These are phyloP conservation scores for Magnaporthales sp. DNA, from an alignment of 2,329 filamentous ascomycete species.

Conservation along the genomic window DNA sequence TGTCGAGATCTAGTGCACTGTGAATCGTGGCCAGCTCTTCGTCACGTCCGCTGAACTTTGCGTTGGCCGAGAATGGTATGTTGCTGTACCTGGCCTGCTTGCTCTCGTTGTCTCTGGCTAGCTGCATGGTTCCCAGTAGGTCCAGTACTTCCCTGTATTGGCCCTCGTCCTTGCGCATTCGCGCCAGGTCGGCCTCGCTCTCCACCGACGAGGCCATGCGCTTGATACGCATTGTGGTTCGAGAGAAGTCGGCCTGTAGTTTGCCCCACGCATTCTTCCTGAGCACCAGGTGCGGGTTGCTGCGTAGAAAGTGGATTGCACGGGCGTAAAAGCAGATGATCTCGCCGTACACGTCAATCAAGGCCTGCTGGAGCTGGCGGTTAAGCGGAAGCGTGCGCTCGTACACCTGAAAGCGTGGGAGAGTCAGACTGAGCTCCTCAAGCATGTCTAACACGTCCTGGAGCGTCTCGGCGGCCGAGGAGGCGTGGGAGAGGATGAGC, in stretches of 20 bases:
- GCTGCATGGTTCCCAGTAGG: slow-evolving; percentile 9
- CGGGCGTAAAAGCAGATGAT: slow-evolving; percentile 22
- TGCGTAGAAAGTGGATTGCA: slow-evolving; percentile 21
- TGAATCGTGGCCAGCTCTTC: slow-evolving; percentile 7
- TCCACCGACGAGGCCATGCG: slow-evolving; percentile 17
- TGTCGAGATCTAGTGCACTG: slow-evolving; percentile 2
- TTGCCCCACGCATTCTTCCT: slow-evolving; percentile 15
- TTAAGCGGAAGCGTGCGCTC: slow-evolving; percentile 18
- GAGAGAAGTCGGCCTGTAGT: slow-evolving; percentile 15
- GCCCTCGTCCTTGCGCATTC: slow-evolving; percentile 16
- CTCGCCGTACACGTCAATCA: slow-evolving; percentile 21
- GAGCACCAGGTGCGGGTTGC: slow-evolving; percentile 16
- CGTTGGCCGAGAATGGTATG: slow-evolving; percentile 8
- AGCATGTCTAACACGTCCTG: slow-evolving; percentile 19
- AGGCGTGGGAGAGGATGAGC: slow-evolving; percentile 15
- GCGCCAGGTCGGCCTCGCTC: slow-evolving; percentile 18
- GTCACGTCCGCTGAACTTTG: slow-evolving; percentile 7
- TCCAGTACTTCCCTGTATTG: slow-evolving; percentile 2
- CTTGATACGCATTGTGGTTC: slow-evolving; percentile 14
- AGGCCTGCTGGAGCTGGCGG: slow-evolving; percentile 15
- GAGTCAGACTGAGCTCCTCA: slow-evolving; percentile 19
- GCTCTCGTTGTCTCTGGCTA: slow-evolving; percentile 7
- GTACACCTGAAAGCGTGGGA: slow-evolving; percentile 18
- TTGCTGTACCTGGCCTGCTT: slow-evolving; percentile 9
- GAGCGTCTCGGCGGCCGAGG: slow-evolving; percentile 15